phyloP scores from a whole-genome alignment of 352 stramenopile species.

The Globisporangium irregulare region DNA sequence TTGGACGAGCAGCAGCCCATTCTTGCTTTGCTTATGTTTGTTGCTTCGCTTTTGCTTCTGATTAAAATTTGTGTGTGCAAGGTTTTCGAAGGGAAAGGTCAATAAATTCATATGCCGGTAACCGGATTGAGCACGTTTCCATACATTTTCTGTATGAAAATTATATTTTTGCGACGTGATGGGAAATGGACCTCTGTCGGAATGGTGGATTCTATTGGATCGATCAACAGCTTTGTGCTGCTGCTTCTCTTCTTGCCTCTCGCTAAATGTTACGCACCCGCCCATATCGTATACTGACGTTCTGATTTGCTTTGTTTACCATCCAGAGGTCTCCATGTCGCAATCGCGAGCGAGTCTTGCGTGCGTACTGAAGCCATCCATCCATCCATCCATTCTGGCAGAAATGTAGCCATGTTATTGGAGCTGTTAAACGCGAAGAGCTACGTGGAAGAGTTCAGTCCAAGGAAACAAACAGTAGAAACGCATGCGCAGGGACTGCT shows the following conservation, averaged over 20 bases:
- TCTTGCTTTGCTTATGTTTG: not conserved
- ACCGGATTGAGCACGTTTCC: not conserved
- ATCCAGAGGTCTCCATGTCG: not conserved
- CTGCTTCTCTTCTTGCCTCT: not conserved
- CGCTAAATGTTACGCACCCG: not conserved
- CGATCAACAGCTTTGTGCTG: not conserved
- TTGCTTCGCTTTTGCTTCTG: not conserved
- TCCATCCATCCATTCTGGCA: not conserved
- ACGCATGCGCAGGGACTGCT: not conserved
- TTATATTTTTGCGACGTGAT: not conserved
- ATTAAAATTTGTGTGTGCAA: slow-evolving; percentile 1
- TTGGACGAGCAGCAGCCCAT: slow-evolving; percentile 81
- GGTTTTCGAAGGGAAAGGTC: not conserved
- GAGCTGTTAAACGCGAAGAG: slow-evolving; percentile 9
- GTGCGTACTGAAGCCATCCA: not conserved
- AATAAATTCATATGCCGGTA: not conserved
- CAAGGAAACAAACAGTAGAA: not conserved
- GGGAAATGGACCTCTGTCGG: not conserved
- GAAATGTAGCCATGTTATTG: not conserved
- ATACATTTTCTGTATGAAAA: not conserved
- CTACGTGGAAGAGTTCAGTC: not conserved
- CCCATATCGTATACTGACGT: not conserved
- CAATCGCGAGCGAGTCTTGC: not conserved
- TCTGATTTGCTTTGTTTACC: not conserved
- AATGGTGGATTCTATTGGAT: not conserved